These are phyloP conservation scores for Colletotrichum magnum DNA, from an alignment of 2,329 filamentous ascomycete genomes.

Conservation along the genomic window DNA sequence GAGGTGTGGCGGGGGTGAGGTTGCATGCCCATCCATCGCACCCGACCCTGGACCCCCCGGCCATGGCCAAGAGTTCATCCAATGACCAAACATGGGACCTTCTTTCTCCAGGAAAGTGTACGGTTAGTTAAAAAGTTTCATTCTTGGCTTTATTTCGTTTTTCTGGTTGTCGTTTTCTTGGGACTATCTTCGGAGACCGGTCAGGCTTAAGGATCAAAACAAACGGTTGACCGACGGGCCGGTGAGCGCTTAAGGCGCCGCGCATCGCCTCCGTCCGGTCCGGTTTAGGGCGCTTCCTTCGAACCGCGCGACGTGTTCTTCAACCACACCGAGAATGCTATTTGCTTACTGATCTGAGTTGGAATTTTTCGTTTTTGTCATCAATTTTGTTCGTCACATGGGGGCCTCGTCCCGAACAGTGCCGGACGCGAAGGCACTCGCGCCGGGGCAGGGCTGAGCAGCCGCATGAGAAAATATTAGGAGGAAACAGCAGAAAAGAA, in stretches of 20 bases:
- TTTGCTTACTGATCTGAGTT: neutral
- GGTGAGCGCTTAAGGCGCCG: constrained; percentile 1
- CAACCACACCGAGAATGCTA: neutral
- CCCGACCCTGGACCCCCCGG: no score
- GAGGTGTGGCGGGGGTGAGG: no score
- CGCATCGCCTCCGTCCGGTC: neutral
- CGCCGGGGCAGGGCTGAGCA: neutral
- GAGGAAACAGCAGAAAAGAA: neutral
- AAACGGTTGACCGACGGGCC: neutral
- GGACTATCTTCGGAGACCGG: no score
- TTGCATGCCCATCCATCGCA: neutral
- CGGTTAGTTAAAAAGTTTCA: neutral
- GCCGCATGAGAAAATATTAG: neutral
- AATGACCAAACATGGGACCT: neutral
- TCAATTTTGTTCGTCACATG: neutral
- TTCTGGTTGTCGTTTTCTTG: neutral
- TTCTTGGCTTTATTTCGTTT: neutral
- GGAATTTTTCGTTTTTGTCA: no score
- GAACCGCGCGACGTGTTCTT: neutral
- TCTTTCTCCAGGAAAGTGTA: constrained; percentile 1
- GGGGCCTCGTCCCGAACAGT: neutral
- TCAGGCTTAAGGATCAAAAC: neutral
- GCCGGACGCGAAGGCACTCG: neutral
- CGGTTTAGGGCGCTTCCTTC: neutral
- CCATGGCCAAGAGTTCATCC: constrained; percentile 1